Evolutionary conservation across 2,329 filamentous ascomycete genomes (phyloP).

Genomic region (Talaromyces sp.): DNA sequence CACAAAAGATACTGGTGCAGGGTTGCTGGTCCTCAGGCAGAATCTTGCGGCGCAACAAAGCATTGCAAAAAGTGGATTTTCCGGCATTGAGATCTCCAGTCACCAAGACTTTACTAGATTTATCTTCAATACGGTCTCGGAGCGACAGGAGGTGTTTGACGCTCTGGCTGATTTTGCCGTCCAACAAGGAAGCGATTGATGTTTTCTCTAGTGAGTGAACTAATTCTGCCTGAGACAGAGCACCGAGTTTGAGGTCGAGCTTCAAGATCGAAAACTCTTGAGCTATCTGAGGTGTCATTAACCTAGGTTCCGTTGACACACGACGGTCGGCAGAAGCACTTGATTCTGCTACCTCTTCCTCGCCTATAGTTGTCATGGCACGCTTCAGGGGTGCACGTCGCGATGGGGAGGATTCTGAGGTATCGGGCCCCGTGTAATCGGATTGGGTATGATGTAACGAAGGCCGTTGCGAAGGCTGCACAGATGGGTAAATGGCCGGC

Average conservation of each 20-base stretch:
- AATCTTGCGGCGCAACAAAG: slow-evolving; percentile 84
- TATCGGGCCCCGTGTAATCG: slow-evolving; percentile 16
- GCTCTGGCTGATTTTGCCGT: slow-evolving; percentile 90
- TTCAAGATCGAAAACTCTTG: slow-evolving; percentile 96
- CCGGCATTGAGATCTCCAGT: slow-evolving; percentile 96
- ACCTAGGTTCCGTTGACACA: slow-evolving; percentile 63
- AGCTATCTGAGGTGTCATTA: slow-evolving; percentile 87
- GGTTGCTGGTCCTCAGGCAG: slow-evolving; percentile 96
- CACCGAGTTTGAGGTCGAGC: slow-evolving; percentile 84
- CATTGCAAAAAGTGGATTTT: slow-evolving; percentile 98
- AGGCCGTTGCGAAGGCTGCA: slow-evolving; percentile 30
- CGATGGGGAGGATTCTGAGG: slow-evolving; percentile 25
- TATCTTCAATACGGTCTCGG: slow-evolving; percentile 93
- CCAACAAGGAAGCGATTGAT: slow-evolving; percentile 82
- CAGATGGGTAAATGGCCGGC: slow-evolving; percentile 90
- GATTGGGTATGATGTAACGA: slow-evolving; percentile 29
- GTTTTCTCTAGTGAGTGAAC: slow-evolving; percentile 92
- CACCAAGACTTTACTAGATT: slow-evolving; percentile 90
- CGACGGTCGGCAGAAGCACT: slow-evolving; percentile 65
- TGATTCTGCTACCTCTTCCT: slow-evolving; percentile 60
- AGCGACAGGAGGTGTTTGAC: slow-evolving; percentile 83
- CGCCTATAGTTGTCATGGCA: slow-evolving; percentile 66
- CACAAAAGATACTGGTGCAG: slow-evolving; percentile 97
- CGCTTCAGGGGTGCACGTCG: slow-evolving; percentile 57
- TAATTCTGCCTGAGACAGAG: slow-evolving; percentile 78